Evolutionary conservation across 495 filamentous ascomycete genomes (phyloP), one percentile per base, ranked within the genome.

Genomic region (Aspergillus steynii): DNA sequence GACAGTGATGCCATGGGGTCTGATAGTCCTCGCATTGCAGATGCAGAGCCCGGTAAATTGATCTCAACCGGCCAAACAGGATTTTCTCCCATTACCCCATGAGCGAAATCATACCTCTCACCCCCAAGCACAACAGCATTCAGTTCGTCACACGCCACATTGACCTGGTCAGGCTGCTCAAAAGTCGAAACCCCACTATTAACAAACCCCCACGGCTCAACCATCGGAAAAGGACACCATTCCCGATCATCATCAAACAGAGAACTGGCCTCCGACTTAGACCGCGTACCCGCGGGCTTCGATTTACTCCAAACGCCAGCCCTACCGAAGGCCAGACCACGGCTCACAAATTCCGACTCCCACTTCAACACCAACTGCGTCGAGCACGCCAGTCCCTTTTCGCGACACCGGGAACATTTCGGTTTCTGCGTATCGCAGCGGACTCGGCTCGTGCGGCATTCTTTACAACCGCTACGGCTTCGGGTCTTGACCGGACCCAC

Each of bases 371-470:
- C 70, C 12, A 80, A 54, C 37, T 72, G 67, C 7, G 76, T 79
- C 15, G 75, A 71, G 59, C 77, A 80, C 4, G 63, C 61, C 7
- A 80, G 55, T 2, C 75, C 74, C 60, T 65, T 71, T 59, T 77
- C 68, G 50, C 55, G 48, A 64, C 77, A 80, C 14, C 77, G 64
- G 29, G 72, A 74, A 65, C 77, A 80, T 20, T 60, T 50, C n/a
- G 77, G 77, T 61, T 78, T 80, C 31, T 70, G 72, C 32, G 73
- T 74, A 52, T 80, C 77, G 59, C 77, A 80, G 51, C 77, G 72
- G 47, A 79, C 76, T 37, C 75, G 75, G 61, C 77, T 76, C 29
- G 73, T 64, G 15, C 77, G 77, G 58, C 77, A 80, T 69, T 75
- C 74, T 60, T 68, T 72, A 56, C 77, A 80, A 56, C 77, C 77